phyloP scores from a whole-genome alignment of 495 filamentous ascomycete species.

The Hyaloscypha finlandica region DNA sequence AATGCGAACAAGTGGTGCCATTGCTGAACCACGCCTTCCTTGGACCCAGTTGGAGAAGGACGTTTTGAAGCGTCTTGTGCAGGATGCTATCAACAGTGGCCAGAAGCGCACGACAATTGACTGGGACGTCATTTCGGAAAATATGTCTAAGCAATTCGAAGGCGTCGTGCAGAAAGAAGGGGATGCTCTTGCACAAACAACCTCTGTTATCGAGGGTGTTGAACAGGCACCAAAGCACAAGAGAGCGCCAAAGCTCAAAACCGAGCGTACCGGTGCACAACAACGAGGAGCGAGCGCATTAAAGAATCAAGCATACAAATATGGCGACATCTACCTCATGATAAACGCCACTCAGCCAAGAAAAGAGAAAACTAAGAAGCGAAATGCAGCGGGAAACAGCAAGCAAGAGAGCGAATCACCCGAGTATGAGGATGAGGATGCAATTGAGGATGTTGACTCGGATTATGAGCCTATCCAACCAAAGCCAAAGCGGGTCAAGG shows the following conservation, averaged over 20 bases:
- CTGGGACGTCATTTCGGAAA: neutral
- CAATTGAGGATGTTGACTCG: neutral
- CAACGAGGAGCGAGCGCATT: neutral
- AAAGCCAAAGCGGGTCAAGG: neutral
- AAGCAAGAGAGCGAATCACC: neutral
- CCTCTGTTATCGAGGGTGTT: neutral
- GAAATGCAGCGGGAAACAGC: neutral
- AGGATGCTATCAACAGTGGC: neutral
- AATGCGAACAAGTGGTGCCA: neutral
- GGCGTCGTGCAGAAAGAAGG: neutral
- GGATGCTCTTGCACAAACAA: neutral
- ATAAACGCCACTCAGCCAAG: neutral
- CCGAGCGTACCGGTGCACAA: too few relatives aligned
- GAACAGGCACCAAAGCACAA: neutral
- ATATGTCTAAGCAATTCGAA: neutral
- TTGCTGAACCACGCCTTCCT: neutral
- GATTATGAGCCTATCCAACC: neutral
- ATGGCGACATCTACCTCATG: neutral
- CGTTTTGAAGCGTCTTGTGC: neutral
- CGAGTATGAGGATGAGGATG: too few relatives aligned
- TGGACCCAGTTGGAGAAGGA: neutral
- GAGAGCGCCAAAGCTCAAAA: neutral
- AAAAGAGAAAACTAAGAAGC: neutral
- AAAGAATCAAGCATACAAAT: neutral
- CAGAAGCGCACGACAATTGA: neutral